Base-by-base conservation (phyloP, 2,329 filamentous ascomycete genomes). In the Colletotrichum cereale region DNA sequence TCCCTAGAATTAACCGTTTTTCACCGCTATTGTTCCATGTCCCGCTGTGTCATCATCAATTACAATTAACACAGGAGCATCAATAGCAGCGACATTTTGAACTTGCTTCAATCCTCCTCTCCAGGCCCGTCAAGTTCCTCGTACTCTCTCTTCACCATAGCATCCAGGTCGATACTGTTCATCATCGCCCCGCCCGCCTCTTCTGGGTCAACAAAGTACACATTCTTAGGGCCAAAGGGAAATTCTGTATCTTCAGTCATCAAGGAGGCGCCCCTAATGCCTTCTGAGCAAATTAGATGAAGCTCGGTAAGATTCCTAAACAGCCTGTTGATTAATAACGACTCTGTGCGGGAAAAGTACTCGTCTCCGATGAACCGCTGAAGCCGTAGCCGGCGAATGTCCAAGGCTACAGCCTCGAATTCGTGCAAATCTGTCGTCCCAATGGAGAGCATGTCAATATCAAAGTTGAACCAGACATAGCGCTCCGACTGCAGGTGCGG, bases 381-480 rank as follows among this genome's bases (percentile, higher is more conserved):
- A n/a, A 36, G 50, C 24, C 24, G 31, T 11, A 68, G 34, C 21
- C 24, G 50, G 61, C 24, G 31, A 5, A 65, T 12, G 1, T 50
- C 24, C 1, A 24, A 4, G 5, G 7, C 24, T 10, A 57, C 26
- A n/a, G 52, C n/a, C 7, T 3, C 5, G 5, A 69, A 42, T 2
- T 58, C 34, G 21, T 21, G 2, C 16, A 69, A n/a, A 24, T 65
- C 12, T 10, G 26, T 58, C 2, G 42, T 2, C 31, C 31, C 52
- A n/a, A 69, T 24, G 14, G 34, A 66, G 31, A 69, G 14, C 50
- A 58, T 44, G 47, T 58, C 66, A 14, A 8, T 8, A 1, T 58
- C 61, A 10, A 58, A 69, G 52, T 69, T 69, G 44, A 69, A 44
- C 52, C 61, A 69, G 34, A 66, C 34, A n/a, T 69, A 57, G 42